Conservation (phyloP, 345 rosid genomes). For the Dimocarpus longan region DNA sequence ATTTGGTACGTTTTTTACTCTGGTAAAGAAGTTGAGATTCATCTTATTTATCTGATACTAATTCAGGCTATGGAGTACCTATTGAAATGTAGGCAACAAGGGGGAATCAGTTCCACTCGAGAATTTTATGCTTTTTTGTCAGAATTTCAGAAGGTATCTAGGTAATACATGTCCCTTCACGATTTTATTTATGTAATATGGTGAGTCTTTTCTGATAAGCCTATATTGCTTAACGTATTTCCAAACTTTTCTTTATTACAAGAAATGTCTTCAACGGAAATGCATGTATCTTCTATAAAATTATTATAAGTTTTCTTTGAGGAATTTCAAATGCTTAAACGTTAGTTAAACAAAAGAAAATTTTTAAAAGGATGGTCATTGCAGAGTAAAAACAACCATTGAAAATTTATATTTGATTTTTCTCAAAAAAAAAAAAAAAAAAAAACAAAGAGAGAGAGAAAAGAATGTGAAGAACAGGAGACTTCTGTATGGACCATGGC, state of each 20-base stretch:
- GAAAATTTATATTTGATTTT: no score
- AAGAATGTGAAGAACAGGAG: no score
- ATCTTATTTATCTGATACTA: constrained; percentile 7
- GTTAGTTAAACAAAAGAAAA: background rate
- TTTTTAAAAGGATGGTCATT: background rate
- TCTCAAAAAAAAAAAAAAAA: no score
- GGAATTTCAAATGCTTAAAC: background rate
- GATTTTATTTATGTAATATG: constrained; percentile 3
- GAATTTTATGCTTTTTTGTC: constrained; percentile 71
- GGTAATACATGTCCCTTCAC: constrained; percentile 46
- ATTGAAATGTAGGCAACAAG: constrained; percentile 53
- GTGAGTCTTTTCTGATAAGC: background rate
- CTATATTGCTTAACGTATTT: background rate
- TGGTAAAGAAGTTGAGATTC: background rate
- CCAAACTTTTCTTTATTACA: background rate
- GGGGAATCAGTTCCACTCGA: constrained; percentile 60
- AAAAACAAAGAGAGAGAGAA: no score
- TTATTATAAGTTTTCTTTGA: background rate
- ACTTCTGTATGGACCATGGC: background rate
- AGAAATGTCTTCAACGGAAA: background rate
- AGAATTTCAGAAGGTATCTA: constrained; percentile 81
- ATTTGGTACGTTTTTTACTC: constrained; percentile 1
- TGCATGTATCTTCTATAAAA: background rate
- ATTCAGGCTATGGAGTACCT: constrained; percentile 88
- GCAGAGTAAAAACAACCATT: no score